Percentiles rank a stretch among this genome's conserved stretches.
These are phyloP conservation scores for Metschnikowia reukaufii DNA, from an alignment of 805 yeast species.

Conservation along the genomic window DNA sequence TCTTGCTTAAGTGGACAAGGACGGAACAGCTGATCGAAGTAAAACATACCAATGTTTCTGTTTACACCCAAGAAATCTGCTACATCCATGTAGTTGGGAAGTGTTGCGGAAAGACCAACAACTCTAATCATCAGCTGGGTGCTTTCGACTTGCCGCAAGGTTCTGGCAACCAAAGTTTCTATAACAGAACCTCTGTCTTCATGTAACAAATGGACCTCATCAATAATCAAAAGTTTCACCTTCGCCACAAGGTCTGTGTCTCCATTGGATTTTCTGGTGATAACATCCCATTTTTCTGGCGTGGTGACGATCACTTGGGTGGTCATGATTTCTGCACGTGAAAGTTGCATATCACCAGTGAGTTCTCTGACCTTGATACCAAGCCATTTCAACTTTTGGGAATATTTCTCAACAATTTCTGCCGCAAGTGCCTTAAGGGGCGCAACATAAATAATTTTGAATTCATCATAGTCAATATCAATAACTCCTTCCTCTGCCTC, in stretches of 20 bases:
- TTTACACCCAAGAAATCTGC: constrained; percentile 94
- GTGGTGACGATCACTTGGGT: constrained; percentile 93
- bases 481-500: constrained; percentile 48
- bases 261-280: constrained; percentile 88
- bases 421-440: constrained; percentile 95
- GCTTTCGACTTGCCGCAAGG: constrained; percentile 91
- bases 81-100: constrained; percentile 43
- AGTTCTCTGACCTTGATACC: constrained; percentile 85
- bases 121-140: constrained; percentile 58
- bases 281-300: constrained; percentile 96
- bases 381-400: constrained; percentile 74
- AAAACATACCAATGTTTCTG: constrained; percentile 87
- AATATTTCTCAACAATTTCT: constrained; percentile 90
- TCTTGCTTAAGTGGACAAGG: constrained; percentile 93
- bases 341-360: constrained; percentile 94
- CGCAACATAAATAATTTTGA: constrained; percentile 89
- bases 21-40: constrained; percentile 87
- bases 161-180: constrained; percentile 71
- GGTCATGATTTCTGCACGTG: constrained; percentile 70
- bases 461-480: constrained; percentile 76
- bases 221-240: constrained; percentile 83
- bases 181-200: constrained; percentile 98
- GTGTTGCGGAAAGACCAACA: constrained; percentile 23
- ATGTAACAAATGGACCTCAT: constrained; percentile 93
- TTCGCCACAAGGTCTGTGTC: constrained; percentile 50